Percentiles rank a stretch among this genome's conserved stretches.
These are phyloP conservation scores for Fraxinus latifolia DNA, from an alignment of 305 asterid genomes.

Conservation along the genomic window DNA sequence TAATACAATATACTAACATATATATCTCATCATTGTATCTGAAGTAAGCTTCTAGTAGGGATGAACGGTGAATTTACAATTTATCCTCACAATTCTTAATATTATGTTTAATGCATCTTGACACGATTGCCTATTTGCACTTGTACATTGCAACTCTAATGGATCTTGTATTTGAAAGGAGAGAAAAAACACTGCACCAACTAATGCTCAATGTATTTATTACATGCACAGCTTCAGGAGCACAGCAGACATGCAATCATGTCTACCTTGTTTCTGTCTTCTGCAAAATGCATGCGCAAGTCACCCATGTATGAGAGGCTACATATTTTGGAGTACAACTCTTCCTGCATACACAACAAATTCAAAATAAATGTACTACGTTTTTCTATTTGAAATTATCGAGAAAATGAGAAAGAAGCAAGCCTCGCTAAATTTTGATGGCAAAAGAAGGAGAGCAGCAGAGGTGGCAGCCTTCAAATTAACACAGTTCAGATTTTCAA, in stretches of 20 bases:
- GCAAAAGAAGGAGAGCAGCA: constrained; percentile 85
- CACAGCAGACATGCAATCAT: constrained; percentile 14
- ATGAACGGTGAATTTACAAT: background rate
- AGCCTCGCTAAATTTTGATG: constrained; percentile 73
- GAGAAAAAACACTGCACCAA: background rate
- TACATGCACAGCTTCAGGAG: constrained; percentile 2
- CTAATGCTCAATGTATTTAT: background rate
- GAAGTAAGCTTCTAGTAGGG: background rate
- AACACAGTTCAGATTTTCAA: constrained; percentile 51
- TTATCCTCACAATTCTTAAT: background rate
- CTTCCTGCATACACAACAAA: constrained; percentile 52
- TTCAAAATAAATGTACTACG: constrained; percentile 6
- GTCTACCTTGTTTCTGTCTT: constrained; percentile 76
- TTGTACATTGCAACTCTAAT: background rate
- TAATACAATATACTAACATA: background rate
- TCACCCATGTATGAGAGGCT: constrained; percentile 82
- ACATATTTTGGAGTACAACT: constrained; percentile 70
- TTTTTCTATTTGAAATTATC: constrained; percentile 15
- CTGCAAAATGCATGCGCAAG: constrained; percentile 76
- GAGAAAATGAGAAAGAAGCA: constrained; percentile 24
- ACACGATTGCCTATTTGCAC: background rate
- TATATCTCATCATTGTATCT: background rate
- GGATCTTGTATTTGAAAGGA: background rate
- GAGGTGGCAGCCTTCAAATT: constrained; percentile 69
- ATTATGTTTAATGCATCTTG: background rate